Conservation (phyloP, 768 basidiomycete species). For the Pleurotus ostreatus region DNA sequence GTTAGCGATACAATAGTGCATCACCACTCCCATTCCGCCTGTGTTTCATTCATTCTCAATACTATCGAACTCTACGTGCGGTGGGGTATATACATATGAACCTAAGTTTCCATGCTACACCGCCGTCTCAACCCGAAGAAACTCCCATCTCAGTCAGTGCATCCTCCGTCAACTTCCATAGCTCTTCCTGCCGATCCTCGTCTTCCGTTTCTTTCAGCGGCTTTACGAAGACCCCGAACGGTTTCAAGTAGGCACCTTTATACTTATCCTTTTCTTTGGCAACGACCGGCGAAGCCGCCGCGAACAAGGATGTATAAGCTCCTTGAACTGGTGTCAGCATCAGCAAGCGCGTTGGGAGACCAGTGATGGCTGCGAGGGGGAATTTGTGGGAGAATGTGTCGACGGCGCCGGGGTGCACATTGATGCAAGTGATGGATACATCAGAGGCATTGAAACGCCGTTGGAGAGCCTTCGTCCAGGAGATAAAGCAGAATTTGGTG, state of each 20-base stretch:
- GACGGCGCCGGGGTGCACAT: constrained; percentile 40
- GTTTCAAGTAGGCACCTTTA: constrained; percentile 33
- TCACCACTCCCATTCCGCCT: too few relatives aligned
- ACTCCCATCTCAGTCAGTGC: background rate
- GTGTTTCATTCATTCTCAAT: too few relatives aligned
- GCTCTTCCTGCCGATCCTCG: constrained; percentile 30
- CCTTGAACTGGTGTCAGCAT: constrained; percentile 23
- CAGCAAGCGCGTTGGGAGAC: constrained; percentile 10
- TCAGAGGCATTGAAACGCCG: constrained; percentile 32
- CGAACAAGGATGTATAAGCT: constrained; percentile 32
- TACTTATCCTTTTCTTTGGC: constrained; percentile 25
- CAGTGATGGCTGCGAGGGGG: constrained; percentile 12
- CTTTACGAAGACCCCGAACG: constrained; percentile 24
- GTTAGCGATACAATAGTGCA: too few relatives aligned
- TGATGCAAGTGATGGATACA: constrained; percentile 31
- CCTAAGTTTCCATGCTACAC: too few relatives aligned
- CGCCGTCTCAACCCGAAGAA: too few relatives aligned
- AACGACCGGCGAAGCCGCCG: constrained; percentile 33
- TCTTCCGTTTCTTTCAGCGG: constrained; percentile 24
- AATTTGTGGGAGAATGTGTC: constrained; percentile 20
- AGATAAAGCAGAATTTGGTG: constrained; percentile 47
- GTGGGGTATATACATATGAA: too few relatives aligned
- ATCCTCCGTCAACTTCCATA: constrained; percentile 26
- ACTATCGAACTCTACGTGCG: too few relatives aligned
- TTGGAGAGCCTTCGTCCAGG: constrained; percentile 50